A percentile compares a stretch with the other conserved stretches of the same genome.
Conservation (phyloP, 2,329 filamentous ascomycete genomes). For the Alternaria conjuncta region DNA sequence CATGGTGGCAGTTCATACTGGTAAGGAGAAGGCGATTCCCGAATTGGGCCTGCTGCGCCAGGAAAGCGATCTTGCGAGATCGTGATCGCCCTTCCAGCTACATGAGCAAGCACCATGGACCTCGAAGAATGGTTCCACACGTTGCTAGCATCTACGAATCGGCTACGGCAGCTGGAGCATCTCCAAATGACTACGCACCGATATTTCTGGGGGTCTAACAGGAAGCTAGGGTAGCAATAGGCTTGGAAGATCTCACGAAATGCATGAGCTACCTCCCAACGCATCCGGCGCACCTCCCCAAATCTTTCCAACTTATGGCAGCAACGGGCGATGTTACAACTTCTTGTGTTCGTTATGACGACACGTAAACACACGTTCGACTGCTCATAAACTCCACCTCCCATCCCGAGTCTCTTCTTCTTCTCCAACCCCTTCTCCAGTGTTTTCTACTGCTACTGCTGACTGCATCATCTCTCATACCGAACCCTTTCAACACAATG, state of each 20-base stretch:
- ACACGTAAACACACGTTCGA: neutral
- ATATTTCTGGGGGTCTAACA: neutral
- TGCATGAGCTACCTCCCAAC: neutral
- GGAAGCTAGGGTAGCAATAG: neutral
- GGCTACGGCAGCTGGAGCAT: neutral
- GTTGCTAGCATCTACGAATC: neutral
- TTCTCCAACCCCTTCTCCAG: slow-evolving; percentile 20
- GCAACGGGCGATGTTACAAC: neutral
- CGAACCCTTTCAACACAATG: slow-evolving; percentile 18
- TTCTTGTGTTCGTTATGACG: slow-evolving; percentile 10
- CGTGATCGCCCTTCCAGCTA: neutral
- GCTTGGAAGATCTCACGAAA: no score
- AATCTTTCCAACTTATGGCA: neutral
- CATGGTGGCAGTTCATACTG: neutral
- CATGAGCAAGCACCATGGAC: neutral
- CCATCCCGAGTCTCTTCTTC: slow-evolving; percentile 10
- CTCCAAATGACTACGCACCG: neutral
- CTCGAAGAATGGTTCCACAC: neutral
- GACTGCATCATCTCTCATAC: slow-evolving; percentile 2
- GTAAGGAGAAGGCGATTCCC: neutral
- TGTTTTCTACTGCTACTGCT: slow-evolving; percentile 13
- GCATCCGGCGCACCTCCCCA: neutral
- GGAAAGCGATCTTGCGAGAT: neutral
- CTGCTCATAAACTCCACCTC: slow-evolving; percentile 4
- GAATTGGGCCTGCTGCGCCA: neutral